Percentiles rank a stretch among this genome's conserved stretches.
These are phyloP conservation scores for Mucor plumbeus DNA, from an alignment of 371 early-diverging fungal genomes.

Conservation along the genomic window DNA sequence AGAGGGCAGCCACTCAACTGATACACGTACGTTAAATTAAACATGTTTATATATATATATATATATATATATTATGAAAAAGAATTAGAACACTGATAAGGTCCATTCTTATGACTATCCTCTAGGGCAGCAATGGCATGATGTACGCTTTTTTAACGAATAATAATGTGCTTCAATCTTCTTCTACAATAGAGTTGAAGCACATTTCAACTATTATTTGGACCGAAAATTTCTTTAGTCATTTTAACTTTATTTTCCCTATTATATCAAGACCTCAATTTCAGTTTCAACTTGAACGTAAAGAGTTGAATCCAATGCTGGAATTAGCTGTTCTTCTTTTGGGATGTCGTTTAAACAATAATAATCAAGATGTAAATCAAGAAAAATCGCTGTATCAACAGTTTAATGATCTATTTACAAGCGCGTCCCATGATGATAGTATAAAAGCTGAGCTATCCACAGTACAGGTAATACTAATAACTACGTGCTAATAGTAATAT, in stretches of 20 bases:
- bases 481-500: not conserved
- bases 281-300: constrained; percentile 25
- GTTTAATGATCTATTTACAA: not conserved
- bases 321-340: constrained; percentile 43
- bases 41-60: not conserved
- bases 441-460: constrained; percentile 24
- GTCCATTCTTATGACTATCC: constrained; percentile 42
- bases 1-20: constrained; percentile 14
- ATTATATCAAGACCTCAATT: constrained; percentile 46
- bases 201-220: constrained; percentile 21
- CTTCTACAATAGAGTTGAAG: not conserved
- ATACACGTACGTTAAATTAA: constrained; percentile 38
- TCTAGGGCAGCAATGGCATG: constrained; percentile 52
- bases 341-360: constrained; percentile 22
- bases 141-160: constrained; percentile 28
- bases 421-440: constrained; percentile 3
- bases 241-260: constrained; percentile 53
- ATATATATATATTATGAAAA: not conserved
- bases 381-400: constrained; percentile 10
- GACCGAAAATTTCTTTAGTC: constrained; percentile 34
- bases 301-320: constrained; percentile 37
- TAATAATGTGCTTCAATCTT: constrained; percentile 1
- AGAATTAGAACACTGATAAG: constrained; percentile 51
- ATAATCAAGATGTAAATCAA: not conserved
- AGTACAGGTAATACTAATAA: constrained; percentile 33